phyloP scores from a whole-genome alignment of 148 eudicot genomes.

The Persicaria maculosa region DNA sequence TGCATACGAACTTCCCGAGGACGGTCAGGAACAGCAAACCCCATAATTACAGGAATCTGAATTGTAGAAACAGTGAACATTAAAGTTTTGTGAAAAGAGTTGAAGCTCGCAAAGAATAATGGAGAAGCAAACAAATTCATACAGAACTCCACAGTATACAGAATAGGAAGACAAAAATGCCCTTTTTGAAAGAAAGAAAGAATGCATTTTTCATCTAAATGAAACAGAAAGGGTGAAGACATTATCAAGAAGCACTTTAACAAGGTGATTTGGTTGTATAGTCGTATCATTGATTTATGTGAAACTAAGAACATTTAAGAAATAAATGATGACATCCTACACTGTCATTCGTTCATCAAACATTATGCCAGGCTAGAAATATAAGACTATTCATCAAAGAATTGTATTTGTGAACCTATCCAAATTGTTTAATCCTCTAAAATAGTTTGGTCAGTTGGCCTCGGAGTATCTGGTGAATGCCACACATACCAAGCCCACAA shows the following conservation, averaged over 20 bases:
- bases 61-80: neutral
- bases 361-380: neutral
- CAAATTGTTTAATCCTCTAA: neutral
- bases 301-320: neutral
- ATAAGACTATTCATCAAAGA: neutral
- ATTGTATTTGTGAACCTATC: neutral
- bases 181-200: neutral
- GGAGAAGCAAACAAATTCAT: neutral
- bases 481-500: conserved; percentile 88
- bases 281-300: neutral
- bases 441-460: neutral
- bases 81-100: neutral
- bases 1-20: conserved; percentile 95
- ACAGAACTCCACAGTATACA: neutral
- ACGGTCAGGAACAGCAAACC: conserved; percentile 83
- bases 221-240: neutral
- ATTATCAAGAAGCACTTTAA: neutral
- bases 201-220: neutral
- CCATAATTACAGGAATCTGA: conserved; percentile 89
- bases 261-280: neutral
- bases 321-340: neutral
- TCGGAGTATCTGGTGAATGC: neutral
- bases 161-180: neutral
- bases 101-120: neutral
- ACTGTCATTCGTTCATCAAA: neutral